phyloP scores from a whole-genome alignment of 2,329 filamentous ascomycete species.

The Neofusicoccum kwambonambiense region DNA sequence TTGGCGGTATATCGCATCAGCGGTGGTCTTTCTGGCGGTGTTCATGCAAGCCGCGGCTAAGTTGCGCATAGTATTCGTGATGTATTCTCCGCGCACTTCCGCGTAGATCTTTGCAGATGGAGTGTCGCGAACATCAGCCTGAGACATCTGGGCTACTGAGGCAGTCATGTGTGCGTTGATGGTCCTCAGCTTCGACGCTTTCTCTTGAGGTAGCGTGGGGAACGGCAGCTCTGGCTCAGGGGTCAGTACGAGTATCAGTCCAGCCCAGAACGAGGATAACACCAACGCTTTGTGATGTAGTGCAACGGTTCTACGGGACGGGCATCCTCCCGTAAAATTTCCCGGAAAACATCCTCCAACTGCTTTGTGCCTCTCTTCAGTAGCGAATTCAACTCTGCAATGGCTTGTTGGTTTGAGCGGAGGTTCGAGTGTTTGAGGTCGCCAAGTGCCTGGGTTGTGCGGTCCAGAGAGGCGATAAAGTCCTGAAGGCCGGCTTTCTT shows the following conservation, averaged over 20 bases:
- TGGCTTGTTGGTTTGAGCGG: conserved; percentile 85
- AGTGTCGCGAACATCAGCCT: conserved; percentile 55
- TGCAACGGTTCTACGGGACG: conserved; percentile 79
- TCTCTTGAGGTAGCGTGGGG: conserved; percentile 74
- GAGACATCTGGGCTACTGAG: conserved; percentile 51
- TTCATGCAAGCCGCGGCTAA: conserved; percentile 78
- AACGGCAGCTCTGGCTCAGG: conserved; percentile 62
- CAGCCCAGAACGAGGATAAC: not conserved
- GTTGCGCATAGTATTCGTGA: conserved; percentile 79
- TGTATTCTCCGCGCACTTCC: conserved; percentile 80
- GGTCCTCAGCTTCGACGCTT: conserved; percentile 71
- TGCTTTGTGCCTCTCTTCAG: conserved; percentile 77
- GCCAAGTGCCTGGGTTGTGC: conserved; percentile 77
- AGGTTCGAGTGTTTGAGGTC: conserved; percentile 90
- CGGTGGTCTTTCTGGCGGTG: conserved; percentile 70
- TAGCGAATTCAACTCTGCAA: conserved; percentile 73
- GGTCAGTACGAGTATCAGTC: not conserved
- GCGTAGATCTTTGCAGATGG: conserved; percentile 80
- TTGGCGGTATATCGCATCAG: conserved; percentile 79
- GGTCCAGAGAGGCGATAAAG: conserved; percentile 86
- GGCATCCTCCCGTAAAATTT: conserved; percentile 74
- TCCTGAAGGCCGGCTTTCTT: conserved; percentile 77
- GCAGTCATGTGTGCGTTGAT: conserved; percentile 74
- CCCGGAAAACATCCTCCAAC: conserved; percentile 80
- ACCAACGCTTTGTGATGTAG: conserved; percentile 81